Conservation (phyloP, 2,329 filamentous ascomycete genomes). For the Xylariales sp. region DNA sequence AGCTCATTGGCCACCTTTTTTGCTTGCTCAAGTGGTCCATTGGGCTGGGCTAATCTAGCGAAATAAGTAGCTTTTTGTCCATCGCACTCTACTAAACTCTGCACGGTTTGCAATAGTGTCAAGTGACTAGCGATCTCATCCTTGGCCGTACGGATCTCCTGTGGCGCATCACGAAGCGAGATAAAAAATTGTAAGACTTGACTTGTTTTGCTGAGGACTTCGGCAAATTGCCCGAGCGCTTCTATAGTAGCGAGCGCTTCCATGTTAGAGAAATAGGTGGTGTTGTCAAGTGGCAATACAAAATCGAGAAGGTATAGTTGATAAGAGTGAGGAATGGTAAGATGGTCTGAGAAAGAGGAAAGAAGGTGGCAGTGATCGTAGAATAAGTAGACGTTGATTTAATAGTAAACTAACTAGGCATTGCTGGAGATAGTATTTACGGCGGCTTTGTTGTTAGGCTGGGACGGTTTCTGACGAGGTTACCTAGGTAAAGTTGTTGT, state of each 20-base stretch:
- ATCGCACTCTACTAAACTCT: background rate
- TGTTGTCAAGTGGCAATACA: background rate
- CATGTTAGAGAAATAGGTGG: constrained; percentile 1
- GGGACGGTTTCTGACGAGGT: background rate
- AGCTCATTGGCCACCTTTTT: background rate
- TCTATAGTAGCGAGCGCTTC: background rate
- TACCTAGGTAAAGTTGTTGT: too few relatives aligned
- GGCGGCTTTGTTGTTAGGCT: background rate
- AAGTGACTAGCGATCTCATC: constrained; percentile 3
- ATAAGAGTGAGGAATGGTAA: background rate
- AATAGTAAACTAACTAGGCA: background rate
- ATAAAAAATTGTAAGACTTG: background rate
- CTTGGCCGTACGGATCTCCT: background rate
- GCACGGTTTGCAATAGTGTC: background rate
- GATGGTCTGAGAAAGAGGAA: background rate
- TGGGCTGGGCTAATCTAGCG: background rate
- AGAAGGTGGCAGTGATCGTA: too few relatives aligned
- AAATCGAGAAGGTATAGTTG: background rate
- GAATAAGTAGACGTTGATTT: background rate
- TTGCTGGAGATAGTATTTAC: background rate
- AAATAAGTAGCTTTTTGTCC: background rate
- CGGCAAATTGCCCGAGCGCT: background rate
- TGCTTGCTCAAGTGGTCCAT: background rate
- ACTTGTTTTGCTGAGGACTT: too few relatives aligned
- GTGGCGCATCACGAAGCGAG: background rate